phyloP scores from a whole-genome alignment of 148 eudicot species.

The Rhododendron vialii region DNA sequence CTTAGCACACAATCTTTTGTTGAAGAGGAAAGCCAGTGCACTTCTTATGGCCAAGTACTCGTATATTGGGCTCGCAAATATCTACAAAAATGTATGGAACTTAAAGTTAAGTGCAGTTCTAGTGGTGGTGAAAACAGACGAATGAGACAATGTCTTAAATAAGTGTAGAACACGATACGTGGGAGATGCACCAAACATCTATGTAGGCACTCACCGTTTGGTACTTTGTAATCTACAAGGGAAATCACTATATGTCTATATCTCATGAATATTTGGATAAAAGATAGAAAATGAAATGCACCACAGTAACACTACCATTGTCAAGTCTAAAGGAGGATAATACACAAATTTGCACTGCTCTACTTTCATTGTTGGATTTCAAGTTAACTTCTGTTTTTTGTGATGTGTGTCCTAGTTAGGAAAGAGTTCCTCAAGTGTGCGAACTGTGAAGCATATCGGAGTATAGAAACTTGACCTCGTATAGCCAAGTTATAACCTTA shows the following conservation, averaged over 20 bases:
- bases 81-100: constrained; percentile 35
- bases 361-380: not conserved
- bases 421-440: too few species aligned
- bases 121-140: not conserved
- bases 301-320: not conserved
- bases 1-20: too few species aligned
- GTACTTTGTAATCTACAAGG: not conserved
- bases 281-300: not conserved
- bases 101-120: not conserved
- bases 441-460: too few species aligned
- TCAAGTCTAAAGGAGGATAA: not conserved
- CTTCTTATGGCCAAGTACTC: constrained; percentile 91
- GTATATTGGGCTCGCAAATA: constrained; percentile 94
- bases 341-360: not conserved
- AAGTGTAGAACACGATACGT: not conserved
- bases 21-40: constrained; percentile 29
- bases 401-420: too few species aligned
- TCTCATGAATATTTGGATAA: not conserved
- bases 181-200: not conserved
- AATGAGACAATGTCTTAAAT: not conserved
- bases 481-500: too few species aligned
- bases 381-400: too few species aligned
- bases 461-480: too few species aligned
- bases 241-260: not conserved
- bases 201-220: not conserved